Percentiles rank a stretch among this genome's conserved stretches.
phyloP scores from a whole-genome alignment of 768 basidiomycete species.

The Suillus paluster region DNA sequence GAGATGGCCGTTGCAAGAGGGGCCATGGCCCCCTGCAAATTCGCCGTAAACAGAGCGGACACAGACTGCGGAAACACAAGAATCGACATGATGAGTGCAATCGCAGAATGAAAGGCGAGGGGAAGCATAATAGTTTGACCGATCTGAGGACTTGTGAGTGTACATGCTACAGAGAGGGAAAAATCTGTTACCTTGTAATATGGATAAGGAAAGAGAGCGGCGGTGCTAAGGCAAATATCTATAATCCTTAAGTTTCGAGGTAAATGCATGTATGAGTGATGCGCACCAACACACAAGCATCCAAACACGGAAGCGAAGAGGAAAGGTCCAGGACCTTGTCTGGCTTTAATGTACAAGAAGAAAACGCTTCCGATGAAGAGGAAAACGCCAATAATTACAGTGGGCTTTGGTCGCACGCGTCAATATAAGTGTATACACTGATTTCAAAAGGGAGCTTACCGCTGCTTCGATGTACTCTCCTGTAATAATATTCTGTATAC shows the following conservation, averaged over 20 bases:
- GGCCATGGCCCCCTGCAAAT: conserved; percentile 50
- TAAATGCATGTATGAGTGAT: not conserved
- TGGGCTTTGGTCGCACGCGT: conserved; percentile 43
- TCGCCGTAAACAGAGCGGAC: conserved; percentile 59
- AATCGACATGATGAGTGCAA: conserved; percentile 56
- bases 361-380: conserved; percentile 62
- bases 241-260: conserved; percentile 5
- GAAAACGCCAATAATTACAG: conserved; percentile 62
- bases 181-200: conserved; percentile 48
- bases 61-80: conserved; percentile 67
- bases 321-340: conserved; percentile 67
- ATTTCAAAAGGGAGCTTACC: conserved; percentile 27
- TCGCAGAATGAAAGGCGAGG: conserved; percentile 58
- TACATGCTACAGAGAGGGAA: not conserved
- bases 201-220: conserved; percentile 66
- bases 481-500: conserved; percentile 43
- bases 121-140: conserved; percentile 61
- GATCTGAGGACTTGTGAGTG: conserved; percentile 35
- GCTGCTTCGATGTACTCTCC: conserved; percentile 62
- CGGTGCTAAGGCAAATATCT: conserved; percentile 66
- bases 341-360: conserved; percentile 63
- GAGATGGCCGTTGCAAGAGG: conserved; percentile 52
- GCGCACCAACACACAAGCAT: conserved; percentile 62
- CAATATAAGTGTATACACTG: conserved; percentile 2
- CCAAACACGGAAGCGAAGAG: conserved; percentile 57